Conservation (phyloP, 2,329 filamentous ascomycete genomes). For the Biscogniauxia mediterranea region DNA sequence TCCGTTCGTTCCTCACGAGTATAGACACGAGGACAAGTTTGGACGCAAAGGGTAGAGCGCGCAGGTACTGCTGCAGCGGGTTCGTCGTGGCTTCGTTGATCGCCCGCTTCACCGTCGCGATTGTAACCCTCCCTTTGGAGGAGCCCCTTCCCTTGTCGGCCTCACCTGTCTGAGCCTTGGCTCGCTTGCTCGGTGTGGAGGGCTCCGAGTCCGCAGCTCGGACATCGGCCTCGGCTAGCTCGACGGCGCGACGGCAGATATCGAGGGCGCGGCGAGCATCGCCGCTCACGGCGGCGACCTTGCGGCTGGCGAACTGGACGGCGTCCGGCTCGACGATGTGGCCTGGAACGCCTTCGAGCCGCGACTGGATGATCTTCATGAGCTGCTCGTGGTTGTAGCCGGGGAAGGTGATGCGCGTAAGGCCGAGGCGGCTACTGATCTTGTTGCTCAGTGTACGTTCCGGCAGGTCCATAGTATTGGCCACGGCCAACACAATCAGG, state of each 20-base stretch:
- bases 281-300: slow-evolving; percentile 93
- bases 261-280: slow-evolving; percentile 90
- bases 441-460: slow-evolving; percentile 97
- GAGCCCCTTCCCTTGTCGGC: slow-evolving; percentile 37
- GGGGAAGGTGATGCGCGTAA: slow-evolving; percentile 94
- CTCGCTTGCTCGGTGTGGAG: slow-evolving; percentile 61
- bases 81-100: slow-evolving; percentile 95
- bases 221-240: slow-evolving; percentile 79
- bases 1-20: slow-evolving; percentile 73
- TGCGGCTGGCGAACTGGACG: slow-evolving; percentile 92
- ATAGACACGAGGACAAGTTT: slow-evolving; percentile 87
- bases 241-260: slow-evolving; percentile 91
- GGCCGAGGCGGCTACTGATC: slow-evolving; percentile 85
- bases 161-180: slow-evolving; percentile 29
- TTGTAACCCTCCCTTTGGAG: slow-evolving; percentile 68
- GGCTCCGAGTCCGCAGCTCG: slow-evolving; percentile 43
- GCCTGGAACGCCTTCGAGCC: slow-evolving; percentile 81
- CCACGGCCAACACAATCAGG: slow-evolving; percentile 93
- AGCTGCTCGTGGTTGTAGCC: slow-evolving; percentile 97
- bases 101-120: slow-evolving; percentile 87
- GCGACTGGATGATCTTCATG: slow-evolving; percentile 96
- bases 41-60: slow-evolving; percentile 73
- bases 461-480: slow-evolving; percentile 98
- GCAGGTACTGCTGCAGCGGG: slow-evolving; percentile 85
- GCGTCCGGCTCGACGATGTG: slow-evolving; percentile 91